These are phyloP conservation scores for Brassica napus DNA, from an alignment of 345 rosid species.

Conservation along the genomic window Da-Ae NC_063450.1:54894001-54894500, in stretches of 20 bases:
- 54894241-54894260: slow-evolving; percentile 50
- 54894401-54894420: slow-evolving; percentile 51
- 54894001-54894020: slow-evolving; percentile 45
- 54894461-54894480: slow-evolving; percentile 59
- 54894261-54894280: slow-evolving; percentile 47
- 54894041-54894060: neutral
- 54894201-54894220: neutral
- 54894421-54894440: slow-evolving; percentile 59
- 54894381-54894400: slow-evolving; percentile 47
- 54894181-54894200: neutral
- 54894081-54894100: slow-evolving; percentile 55
- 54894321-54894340: neutral
- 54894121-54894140: slow-evolving; percentile 70
- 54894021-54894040: neutral
- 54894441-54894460: slow-evolving; percentile 60
- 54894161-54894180: slow-evolving; percentile 50
- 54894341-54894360: neutral
- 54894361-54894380: slow-evolving; percentile 24
- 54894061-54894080: slow-evolving; percentile 34
- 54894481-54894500: slow-evolving; percentile 45
- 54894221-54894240: neutral
- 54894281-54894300: slow-evolving; percentile 38
- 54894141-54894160: slow-evolving; percentile 50
- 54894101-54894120: slow-evolving; percentile 75
- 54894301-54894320: slow-evolving; percentile 17